These are phyloP conservation scores for Bipolaris zeicola DNA, from an alignment of 2,329 filamentous ascomycete species.

Conservation along the genomic window DNA sequence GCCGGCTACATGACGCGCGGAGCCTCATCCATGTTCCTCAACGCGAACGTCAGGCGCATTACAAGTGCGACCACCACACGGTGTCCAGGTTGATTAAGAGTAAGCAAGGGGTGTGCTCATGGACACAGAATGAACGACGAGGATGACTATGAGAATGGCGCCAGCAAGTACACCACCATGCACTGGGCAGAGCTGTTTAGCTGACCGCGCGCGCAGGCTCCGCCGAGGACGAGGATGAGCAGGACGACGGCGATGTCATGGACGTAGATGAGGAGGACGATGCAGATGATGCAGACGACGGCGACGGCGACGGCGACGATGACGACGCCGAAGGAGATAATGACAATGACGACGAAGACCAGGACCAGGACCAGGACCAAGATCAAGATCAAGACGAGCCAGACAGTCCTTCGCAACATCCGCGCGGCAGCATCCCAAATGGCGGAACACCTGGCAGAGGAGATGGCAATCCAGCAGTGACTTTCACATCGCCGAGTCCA, in stretches of 20 bases:
- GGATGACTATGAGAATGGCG: conserved; percentile 53
- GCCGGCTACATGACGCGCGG: conserved; percentile 13
- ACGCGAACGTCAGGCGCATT: conserved; percentile 12
- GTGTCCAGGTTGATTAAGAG: not conserved
- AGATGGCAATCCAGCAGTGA: conserved; percentile 54
- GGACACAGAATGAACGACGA: conserved; percentile 50
- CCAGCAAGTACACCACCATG: conserved; percentile 30
- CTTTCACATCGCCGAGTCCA: conserved; percentile 56
- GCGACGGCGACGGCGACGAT: conserved; percentile 48
- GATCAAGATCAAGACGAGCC: conserved; percentile 53
- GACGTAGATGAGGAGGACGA: conserved; percentile 45
- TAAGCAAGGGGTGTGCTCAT: not conserved
- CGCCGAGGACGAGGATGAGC: conserved; percentile 36
- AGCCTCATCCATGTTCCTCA: conserved; percentile 14
- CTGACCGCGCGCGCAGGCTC: conserved; percentile 28
- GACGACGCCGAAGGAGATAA: conserved; percentile 53
- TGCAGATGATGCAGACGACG: conserved; percentile 32
- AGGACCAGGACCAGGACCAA: conserved; percentile 50
- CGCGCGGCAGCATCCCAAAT: conserved; percentile 35
- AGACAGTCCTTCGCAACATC: conserved; percentile 52
- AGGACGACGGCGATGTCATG: conserved; percentile 29
- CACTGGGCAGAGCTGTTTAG: not conserved
- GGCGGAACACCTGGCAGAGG: conserved; percentile 32
- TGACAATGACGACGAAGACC: conserved; percentile 51
- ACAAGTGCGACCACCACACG: not conserved